Evolutionary conservation across 2,329 filamentous ascomycete genomes (phyloP).

Genomic region (Leptographium flavum): DNA sequence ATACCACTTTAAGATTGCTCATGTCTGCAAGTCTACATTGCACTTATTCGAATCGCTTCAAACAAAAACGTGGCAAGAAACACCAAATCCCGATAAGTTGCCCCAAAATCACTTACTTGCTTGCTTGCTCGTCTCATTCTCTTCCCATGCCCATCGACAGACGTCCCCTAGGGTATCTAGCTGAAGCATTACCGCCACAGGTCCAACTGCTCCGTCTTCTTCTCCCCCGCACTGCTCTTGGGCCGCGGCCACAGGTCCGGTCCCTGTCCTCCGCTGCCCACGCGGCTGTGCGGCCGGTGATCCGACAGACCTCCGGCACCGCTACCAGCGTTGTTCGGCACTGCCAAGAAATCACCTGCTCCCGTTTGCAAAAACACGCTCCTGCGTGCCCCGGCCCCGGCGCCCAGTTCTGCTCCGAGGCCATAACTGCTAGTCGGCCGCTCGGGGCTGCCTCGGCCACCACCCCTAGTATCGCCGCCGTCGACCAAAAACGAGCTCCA

Average conservation of each 20-base stretch:
- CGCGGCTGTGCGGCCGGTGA: constrained; percentile 1
- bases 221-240: constrained; percentile 27
- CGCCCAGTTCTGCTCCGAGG: constrained; percentile 38
- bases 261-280: constrained; percentile 8
- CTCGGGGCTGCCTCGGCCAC: constrained; percentile 12
- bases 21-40: too few species aligned
- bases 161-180: too few species aligned
- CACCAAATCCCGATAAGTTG: too few species aligned
- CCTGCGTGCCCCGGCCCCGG: constrained; percentile 31
- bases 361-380: constrained; percentile 40
- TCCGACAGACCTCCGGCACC: constrained; percentile 8
- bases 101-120: background rate
- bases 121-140: too few species aligned
- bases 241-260: constrained; percentile 29
- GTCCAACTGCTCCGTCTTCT: constrained; percentile 23
- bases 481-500: constrained; percentile 43
- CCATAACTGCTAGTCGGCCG: constrained; percentile 44
- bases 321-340: constrained; percentile 23
- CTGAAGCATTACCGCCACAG: constrained; percentile 24
- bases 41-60: too few species aligned
- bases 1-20: too few species aligned
- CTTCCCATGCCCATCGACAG: too few species aligned
- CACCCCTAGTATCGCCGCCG: constrained; percentile 13
- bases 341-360: constrained; percentile 35
- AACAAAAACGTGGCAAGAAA: too few species aligned